These are phyloP conservation scores for Sedum album DNA, from an alignment of 164 flowering plant genomes.

Conservation along the genomic window DNA sequence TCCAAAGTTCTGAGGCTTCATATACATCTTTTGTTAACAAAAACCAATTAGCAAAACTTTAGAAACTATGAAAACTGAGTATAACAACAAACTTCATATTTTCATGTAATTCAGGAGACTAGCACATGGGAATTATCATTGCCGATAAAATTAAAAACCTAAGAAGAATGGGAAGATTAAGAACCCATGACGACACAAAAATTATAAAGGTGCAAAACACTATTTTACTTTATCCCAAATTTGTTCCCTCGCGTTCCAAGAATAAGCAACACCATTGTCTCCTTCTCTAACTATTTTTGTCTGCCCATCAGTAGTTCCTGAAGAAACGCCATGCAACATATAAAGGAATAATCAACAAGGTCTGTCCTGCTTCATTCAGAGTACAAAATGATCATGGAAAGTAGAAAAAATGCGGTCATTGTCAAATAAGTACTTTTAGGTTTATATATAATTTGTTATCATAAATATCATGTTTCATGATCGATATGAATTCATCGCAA, in stretches of 20 bases:
- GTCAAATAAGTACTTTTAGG: too few relatives aligned
- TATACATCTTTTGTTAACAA: background rate
- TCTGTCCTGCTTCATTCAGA: background rate
- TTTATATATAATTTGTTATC: too few relatives aligned
- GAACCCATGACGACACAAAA: background rate
- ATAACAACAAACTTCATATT: background rate
- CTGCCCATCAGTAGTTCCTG: slow-evolving; percentile 88
- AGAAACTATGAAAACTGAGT: background rate
- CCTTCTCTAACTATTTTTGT: slow-evolving; percentile 94
- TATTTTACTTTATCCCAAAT: slow-evolving; percentile 82
- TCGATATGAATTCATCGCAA: too few relatives aligned
- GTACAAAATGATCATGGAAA: background rate
- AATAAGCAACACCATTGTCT: slow-evolving; percentile 94
- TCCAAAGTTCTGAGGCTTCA: background rate
- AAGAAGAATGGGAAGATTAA: background rate
- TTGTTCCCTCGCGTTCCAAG: slow-evolving; percentile 75
- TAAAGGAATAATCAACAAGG: background rate
- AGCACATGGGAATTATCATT: background rate
- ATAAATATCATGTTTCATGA: too few relatives aligned
- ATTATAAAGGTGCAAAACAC: background rate
- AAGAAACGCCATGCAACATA: slow-evolving; percentile 11
- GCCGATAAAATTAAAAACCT: background rate
- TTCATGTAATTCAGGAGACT: background rate
- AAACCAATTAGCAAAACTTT: background rate
- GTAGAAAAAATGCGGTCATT: background rate